Evolutionary conservation across 1,284 basidiomycete genomes (phyloP).

Genomic region (Binderoboletus segoi): DNA sequence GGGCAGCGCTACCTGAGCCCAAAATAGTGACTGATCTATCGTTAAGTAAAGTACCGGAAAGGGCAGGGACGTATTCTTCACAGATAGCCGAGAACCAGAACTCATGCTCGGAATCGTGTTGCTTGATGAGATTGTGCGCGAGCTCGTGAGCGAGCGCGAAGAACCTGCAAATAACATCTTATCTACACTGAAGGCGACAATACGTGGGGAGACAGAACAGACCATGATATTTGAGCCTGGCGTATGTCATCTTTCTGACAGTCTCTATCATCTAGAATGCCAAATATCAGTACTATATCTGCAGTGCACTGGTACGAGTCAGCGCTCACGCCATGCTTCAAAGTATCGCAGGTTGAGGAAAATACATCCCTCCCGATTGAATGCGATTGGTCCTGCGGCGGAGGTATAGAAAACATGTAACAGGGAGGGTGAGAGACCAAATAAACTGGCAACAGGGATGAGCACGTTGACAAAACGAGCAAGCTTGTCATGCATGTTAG

Average conservation of each 20-base stretch:
- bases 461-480: slow-evolving; percentile 69
- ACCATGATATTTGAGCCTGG: slow-evolving; percentile 83
- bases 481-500: slow-evolving; percentile 50
- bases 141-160: slow-evolving; percentile 1
- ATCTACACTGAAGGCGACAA: background rate
- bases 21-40: too few relatives aligned
- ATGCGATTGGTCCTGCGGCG: slow-evolving; percentile 83
- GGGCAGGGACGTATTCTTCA: background rate
- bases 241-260: slow-evolving; percentile 58
- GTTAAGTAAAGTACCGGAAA: too few relatives aligned
- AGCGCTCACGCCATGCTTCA: slow-evolving; percentile 75
- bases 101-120: background rate
- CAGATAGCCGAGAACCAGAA: slow-evolving; percentile 3
- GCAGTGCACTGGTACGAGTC: background rate
- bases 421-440: slow-evolving; percentile 61
- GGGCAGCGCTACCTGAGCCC: too few relatives aligned
- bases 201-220: slow-evolving; percentile 12
- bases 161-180: background rate
- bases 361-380: slow-evolving; percentile 87
- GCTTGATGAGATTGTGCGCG: background rate
- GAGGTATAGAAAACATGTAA: slow-evolving; percentile 87
- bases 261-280: slow-evolving; percentile 61
- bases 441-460: slow-evolving; percentile 55
- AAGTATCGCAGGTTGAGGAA: slow-evolving; percentile 91
- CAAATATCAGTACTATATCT: background rate